phyloP scores from a whole-genome alignment of 192 early-diverging fungal genomes.

The Powellomyces hirtus region DNA sequence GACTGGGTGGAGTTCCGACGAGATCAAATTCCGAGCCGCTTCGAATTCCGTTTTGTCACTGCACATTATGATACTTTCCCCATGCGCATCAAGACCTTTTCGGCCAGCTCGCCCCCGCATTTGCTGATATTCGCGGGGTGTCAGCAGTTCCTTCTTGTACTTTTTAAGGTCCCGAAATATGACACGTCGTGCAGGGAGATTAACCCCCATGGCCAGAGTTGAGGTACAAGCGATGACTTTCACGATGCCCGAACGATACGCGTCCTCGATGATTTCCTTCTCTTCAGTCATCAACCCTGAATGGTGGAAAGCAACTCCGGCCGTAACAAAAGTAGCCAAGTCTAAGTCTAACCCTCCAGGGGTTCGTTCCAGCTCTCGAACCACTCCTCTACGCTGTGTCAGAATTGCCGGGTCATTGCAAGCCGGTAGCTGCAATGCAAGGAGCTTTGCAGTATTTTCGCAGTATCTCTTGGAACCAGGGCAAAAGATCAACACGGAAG shows the following conservation, averaged over 20 bases:
- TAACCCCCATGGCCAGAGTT: slow-evolving; percentile 39
- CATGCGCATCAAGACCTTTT: slow-evolving; percentile 38
- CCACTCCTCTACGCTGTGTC: slow-evolving; percentile 6
- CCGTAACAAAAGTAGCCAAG: slow-evolving; percentile 25
- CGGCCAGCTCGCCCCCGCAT: slow-evolving; percentile 44
- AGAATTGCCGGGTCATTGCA: not conserved
- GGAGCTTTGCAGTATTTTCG: slow-evolving; percentile 23
- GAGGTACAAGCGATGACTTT: slow-evolving; percentile 36
- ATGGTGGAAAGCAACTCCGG: slow-evolving; percentile 38
- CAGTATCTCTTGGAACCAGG: slow-evolving; percentile 33
- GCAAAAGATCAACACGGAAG: slow-evolving; percentile 37
- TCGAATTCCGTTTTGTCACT: slow-evolving; percentile 10
- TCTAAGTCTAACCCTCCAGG: slow-evolving; percentile 28
- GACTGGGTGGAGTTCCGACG: slow-evolving; percentile 27
- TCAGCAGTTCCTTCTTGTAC: slow-evolving; percentile 21
- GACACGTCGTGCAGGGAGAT: slow-evolving; percentile 40
- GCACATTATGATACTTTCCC: slow-evolving; percentile 40
- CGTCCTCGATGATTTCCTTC: slow-evolving; percentile 37
- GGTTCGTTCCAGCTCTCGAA: slow-evolving; percentile 17
- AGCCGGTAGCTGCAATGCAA: slow-evolving; percentile 1
- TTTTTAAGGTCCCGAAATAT: slow-evolving; percentile 31
- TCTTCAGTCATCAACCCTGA: slow-evolving; percentile 38
- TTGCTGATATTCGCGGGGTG: slow-evolving; percentile 28
- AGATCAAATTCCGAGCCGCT: slow-evolving; percentile 6
- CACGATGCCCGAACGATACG: slow-evolving; percentile 35